Base-by-base conservation (phyloP, 2,329 filamentous ascomycete species). In the Didymella lethalis region DNA sequence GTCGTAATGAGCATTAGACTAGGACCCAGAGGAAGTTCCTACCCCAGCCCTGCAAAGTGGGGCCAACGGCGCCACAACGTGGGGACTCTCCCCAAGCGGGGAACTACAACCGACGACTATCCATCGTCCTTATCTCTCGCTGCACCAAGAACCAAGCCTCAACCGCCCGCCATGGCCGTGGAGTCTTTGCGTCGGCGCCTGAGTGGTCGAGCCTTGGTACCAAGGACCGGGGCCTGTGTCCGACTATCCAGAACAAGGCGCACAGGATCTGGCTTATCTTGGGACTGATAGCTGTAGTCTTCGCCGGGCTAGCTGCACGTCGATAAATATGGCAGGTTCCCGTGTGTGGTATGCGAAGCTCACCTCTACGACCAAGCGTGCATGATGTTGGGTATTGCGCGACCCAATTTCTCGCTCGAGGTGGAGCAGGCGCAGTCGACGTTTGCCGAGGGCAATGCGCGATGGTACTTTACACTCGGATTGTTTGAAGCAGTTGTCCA, bases 391-490 rank as follows among this genome's bases (percentile, higher is more conserved):
- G 48, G 64, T 38, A 72, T 81, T 52, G 65, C 74, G 52, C 69
- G 70, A 49, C 80, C 80, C 40, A 75, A 74, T 54, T 70, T 69
- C 48, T 54, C 65, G 41, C 56, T 83, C 45, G 75, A 74, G 50
- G 80, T 84, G 38, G 72, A 79, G 25, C 81, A 83, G 66, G 70
- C 78, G 1, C 72, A 76, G 48, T 83, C 81, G 6, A 75, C 78
- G 2, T 84, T 84, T 66, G 78, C 81, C 6, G 73, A 77, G 49
- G 75, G 76, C 0, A 77, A 75, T 62, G 56, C 65, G 41, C 61
- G 75, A 66, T 77, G 75, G 75, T 76, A 43, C 12, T 10, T 14
- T 11, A 18, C 18, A 40, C 20, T 11, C 12, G 2, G 7, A 12
- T 12, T 2, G 16, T 23, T 23, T 8, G 11, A 11, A n/a, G 36